Base-by-base conservation (phyloP, 176 grass and related monocot species). In the Carex cristatella region DNA sequence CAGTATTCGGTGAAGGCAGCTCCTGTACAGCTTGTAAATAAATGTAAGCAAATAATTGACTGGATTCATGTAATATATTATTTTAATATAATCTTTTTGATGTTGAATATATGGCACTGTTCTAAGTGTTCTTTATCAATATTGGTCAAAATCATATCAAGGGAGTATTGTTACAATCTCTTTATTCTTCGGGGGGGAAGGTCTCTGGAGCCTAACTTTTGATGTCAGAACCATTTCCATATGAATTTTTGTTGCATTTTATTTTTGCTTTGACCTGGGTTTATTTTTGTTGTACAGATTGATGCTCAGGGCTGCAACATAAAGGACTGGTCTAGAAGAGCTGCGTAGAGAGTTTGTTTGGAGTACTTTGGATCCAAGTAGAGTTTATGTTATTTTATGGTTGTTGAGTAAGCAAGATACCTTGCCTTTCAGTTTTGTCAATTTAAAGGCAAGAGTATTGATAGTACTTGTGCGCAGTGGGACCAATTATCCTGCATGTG, bases 1-100 rank as follows among this genome's bases (percentile, higher is more conserved):
- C 78, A 84, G 80, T 66, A 72, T 84, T 84, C 40, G 81, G 81
- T 89, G 57, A 85, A 83, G 89, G 82, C 81, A 49, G 74, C 23
- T 75, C 86, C 77, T 90, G 89, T 92, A 89, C 91, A 90, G 81
- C 86, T 93, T 98, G 95, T 98, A 98, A 89, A 98, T 98, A 98
- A 89, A 98, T 95, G 95, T 98, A 90, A 98, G 91, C 79, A 57
- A 51, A 67, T 38, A 7, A 68, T 16, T 8, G 23, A 65, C 13
- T 71, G 9, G 55, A 0, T 12, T 60, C 15, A 44, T 71, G 30
- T 79, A 28, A 38, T 85, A 65, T 68, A 4, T 42, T 18, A 65
- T 82, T 0, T 46, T 42, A 27, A 12, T 11, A 44, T 15, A 82
- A 63, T 62, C 18, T 65, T 82, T 28, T 38, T 55, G 40, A 14